Evolutionary conservation across 352 stramenopile genomes (phyloP).

Genomic region (Globisporangium apiculatum): DNA sequence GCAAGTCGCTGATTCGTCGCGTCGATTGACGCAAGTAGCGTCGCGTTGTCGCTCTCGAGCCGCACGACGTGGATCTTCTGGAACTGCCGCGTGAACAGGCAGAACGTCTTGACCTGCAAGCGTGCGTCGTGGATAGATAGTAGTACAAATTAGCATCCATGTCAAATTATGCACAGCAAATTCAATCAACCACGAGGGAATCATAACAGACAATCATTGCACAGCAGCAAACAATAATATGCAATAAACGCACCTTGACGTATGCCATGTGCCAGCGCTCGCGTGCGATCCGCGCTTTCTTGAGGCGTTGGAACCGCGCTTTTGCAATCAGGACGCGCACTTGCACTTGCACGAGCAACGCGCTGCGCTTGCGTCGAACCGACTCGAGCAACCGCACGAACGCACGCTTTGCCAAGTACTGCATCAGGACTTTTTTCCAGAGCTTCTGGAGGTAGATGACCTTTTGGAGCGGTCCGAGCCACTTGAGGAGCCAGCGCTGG

Average conservation of each 20-base stretch:
- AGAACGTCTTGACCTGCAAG: slow-evolving; percentile 24
- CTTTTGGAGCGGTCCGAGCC: slow-evolving; percentile 69
- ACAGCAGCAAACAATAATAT: too few relatives aligned
- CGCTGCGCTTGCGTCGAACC: slow-evolving; percentile 56
- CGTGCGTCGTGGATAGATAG: too few relatives aligned
- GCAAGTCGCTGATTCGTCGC: slow-evolving; percentile 34
- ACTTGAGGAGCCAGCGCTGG: slow-evolving; percentile 82
- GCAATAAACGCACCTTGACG: slow-evolving; percentile 23
- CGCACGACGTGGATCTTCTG: slow-evolving; percentile 63
- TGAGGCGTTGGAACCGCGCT: slow-evolving; percentile 51
- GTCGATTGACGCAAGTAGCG: slow-evolving; percentile 29
- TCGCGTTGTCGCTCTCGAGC: slow-evolving; percentile 60
- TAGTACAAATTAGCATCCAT: too few relatives aligned
- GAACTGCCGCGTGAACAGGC: slow-evolving; percentile 54
- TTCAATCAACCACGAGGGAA: too few relatives aligned
- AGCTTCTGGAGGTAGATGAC: slow-evolving; percentile 84
- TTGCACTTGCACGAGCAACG: slow-evolving; percentile 56
- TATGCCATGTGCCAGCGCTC: slow-evolving; percentile 58
- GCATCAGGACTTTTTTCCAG: slow-evolving; percentile 72
- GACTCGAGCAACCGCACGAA: slow-evolving; percentile 76
- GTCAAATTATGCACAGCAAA: too few relatives aligned
- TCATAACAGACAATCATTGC: too few relatives aligned
- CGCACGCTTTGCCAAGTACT: slow-evolving; percentile 68
- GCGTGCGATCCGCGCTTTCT: slow-evolving; percentile 58
- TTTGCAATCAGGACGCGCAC: slow-evolving; percentile 62